Conservation (phyloP, 768 basidiomycete genomes). For the Phallus indusiatus region DNA sequence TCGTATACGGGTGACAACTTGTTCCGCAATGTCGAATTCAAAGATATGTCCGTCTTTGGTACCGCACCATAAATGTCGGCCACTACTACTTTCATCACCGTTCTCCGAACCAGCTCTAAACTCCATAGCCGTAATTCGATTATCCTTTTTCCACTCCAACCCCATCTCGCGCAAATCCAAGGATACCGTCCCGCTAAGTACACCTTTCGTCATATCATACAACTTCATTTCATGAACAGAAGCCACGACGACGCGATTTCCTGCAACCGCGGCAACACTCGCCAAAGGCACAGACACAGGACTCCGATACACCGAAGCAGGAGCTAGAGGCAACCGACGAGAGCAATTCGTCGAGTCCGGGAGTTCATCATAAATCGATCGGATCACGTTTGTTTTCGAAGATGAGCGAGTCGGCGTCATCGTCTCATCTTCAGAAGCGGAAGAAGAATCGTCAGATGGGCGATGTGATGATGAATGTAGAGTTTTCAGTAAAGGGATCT, state of each 20-base stretch:
- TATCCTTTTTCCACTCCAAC: constrained; percentile 44
- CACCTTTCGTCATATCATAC: constrained; percentile 41
- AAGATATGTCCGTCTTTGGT: constrained; percentile 84
- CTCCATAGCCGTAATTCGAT: constrained; percentile 67
- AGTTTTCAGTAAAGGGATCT: constrained; percentile 53
- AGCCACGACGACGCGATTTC: constrained; percentile 44
- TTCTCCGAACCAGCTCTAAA: constrained; percentile 42
- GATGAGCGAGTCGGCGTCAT: constrained; percentile 26
- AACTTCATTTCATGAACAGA: constrained; percentile 50
- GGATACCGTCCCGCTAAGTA: constrained; percentile 35
- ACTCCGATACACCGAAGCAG: constrained; percentile 33
- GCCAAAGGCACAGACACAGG: constrained; percentile 46
- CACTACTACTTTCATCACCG: constrained; percentile 45
- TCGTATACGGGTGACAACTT: constrained; percentile 46
- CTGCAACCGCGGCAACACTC: constrained; percentile 46
- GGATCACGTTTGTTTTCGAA: constrained; percentile 7
- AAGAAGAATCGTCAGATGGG: constrained; percentile 27
- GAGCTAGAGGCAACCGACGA: constrained; percentile 34
- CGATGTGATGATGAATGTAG: constrained; percentile 33
- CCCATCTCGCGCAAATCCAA: constrained; percentile 58
- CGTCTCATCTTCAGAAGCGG: constrained; percentile 53
- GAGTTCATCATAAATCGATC: constrained; percentile 34
- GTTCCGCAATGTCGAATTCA: constrained; percentile 68
- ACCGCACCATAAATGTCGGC: constrained; percentile 72
- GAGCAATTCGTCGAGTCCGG: constrained; percentile 66